phyloP scores from a whole-genome alignment of 306 rosid genomes.

The Delonix regia region DNA sequence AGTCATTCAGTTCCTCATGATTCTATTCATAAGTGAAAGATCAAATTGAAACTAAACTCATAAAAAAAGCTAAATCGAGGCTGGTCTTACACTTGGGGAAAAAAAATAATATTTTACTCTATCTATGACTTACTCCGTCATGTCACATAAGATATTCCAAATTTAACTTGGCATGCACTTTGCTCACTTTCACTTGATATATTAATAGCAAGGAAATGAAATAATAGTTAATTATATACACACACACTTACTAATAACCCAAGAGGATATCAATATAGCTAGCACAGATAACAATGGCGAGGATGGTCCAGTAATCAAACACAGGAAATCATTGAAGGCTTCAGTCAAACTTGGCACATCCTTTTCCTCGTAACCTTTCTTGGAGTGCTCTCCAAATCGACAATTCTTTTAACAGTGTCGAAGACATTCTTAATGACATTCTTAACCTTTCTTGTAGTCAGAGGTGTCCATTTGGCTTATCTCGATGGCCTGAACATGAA shows the following conservation, averaged over 20 bases:
- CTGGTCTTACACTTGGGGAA: too few species aligned
- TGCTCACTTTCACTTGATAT: too few species aligned
- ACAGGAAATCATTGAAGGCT: conserved; percentile 48
- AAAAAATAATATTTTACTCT: too few species aligned
- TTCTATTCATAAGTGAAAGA: too few species aligned
- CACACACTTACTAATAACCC: not conserved
- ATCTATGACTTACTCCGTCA: too few species aligned
- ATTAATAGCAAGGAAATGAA: too few species aligned
- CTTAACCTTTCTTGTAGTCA: conserved; percentile 44
- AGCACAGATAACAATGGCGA: conserved; percentile 43
- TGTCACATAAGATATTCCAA: too few species aligned
- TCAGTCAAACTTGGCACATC: conserved; percentile 37
- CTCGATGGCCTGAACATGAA: conserved; percentile 34
- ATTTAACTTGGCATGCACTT: too few species aligned
- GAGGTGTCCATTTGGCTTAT: conserved; percentile 33
- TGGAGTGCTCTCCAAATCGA: conserved; percentile 53
- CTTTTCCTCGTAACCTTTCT: conserved; percentile 43
- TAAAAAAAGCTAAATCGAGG: too few species aligned
- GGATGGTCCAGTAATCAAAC: conserved; percentile 49
- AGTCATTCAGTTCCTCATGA: too few species aligned
- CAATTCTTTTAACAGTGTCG: conserved; percentile 51
- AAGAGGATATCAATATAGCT: conserved; percentile 3
- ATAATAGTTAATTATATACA: too few species aligned
- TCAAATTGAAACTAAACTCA: too few species aligned
- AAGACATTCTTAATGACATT: conserved; percentile 38